Evolutionary conservation across 1,284 basidiomycete species (phyloP), one percentile per base, ranked within the genome.

Genomic region (Puccinia novopanici): DNA sequence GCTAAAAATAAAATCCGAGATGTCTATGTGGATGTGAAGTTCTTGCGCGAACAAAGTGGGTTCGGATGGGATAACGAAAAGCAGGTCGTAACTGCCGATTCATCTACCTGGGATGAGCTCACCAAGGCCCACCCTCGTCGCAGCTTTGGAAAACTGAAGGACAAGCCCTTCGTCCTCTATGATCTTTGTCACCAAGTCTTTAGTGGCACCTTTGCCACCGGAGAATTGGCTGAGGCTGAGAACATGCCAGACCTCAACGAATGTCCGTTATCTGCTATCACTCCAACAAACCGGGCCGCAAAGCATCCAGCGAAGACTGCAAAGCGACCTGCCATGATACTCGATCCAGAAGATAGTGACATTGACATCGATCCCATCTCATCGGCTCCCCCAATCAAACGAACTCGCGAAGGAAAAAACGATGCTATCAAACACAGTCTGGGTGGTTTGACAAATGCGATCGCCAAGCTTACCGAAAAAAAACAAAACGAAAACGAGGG

Each of bases 51-150:
- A 5, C 9, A 48, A 30, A 67, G 65, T 48, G 65, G 65, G 6
- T 67, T 67, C 48, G 65, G 65, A 5, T 67, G 65, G 65, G 65
- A n/a, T n/a, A n/a, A n/a, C n/a, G n/a, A n/a, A n/a, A n/a, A n/a
- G n/a, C n/a, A n/a, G n/a, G n/a, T n/a, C n/a, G n/a, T n/a, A n/a
- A n/a, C n/a, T n/a, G n/a, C n/a, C n/a, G n/a, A n/a, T n/a, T n/a
- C n/a, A n/a, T n/a, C n/a, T n/a, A n/a, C n/a, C n/a, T 67, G 37
- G 65, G 40, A 45, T 10, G 22, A 67, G 24, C 22, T 67, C 6
- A 2, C 48, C 24, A 19, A 45, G 10, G 3, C 65, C 15, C 65
- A 67, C 48, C 65, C 65, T 10, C 40, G 45, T 19, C 37, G n/a
- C n/a, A n/a, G n/a, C n/a, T n/a, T n/a, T n/a, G n/a, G n/a, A n/a